Evolutionary conservation across 345 rosid species (phyloP).

Genomic region (Litchi chinensis): DNA sequence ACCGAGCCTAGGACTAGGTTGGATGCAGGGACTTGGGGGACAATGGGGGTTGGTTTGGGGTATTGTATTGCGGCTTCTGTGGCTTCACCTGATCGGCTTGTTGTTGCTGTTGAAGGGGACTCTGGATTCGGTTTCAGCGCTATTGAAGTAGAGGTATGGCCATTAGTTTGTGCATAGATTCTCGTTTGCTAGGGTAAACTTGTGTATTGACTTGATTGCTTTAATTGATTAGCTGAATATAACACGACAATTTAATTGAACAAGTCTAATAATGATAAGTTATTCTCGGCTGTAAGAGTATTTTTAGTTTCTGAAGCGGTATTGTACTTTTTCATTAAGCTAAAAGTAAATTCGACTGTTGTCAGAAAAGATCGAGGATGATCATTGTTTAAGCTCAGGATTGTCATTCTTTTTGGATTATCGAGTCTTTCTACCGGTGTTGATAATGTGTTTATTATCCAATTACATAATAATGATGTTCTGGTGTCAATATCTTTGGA

Average conservation of each 20-base stretch:
- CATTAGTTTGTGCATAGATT: not conserved
- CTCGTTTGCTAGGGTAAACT: not conserved
- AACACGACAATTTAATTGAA: not conserved
- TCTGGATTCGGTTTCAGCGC: constrained; percentile 98
- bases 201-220: not conserved
- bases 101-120: constrained; percentile 97
- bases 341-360: too few species aligned
- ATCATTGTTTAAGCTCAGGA: not conserved
- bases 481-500: not conserved
- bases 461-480: not conserved
- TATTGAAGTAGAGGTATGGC: constrained; percentile 93
- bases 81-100: constrained; percentile 86
- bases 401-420: not conserved
- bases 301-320: not conserved
- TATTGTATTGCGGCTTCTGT: constrained; percentile 98
- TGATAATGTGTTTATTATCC: not conserved
- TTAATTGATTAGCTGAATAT: not conserved
- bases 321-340: not conserved
- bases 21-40: constrained; percentile 99
- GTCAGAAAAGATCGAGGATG: not conserved
- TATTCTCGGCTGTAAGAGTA: not conserved
- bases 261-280: not conserved
- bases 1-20: constrained; percentile 94
- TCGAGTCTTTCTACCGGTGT: not conserved
- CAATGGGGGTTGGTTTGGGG: constrained; percentile 99